Conservation (phyloP, 2,329 filamentous ascomycete species). For the Achaetomium macrosporum region DNA sequence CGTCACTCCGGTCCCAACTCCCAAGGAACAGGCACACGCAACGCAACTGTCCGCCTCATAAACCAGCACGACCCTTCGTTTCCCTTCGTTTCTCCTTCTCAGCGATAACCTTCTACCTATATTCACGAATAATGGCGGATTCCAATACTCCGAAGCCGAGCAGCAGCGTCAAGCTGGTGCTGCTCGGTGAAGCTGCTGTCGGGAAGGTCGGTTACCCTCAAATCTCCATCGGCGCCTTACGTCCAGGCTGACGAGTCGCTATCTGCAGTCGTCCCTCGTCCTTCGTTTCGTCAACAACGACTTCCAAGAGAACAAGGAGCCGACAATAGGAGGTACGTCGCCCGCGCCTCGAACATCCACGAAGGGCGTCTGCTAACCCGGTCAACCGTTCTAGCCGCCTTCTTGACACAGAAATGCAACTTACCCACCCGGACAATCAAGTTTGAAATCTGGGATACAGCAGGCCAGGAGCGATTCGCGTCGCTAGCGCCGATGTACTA, state of each 20-base stretch:
- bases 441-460: conserved; percentile 97
- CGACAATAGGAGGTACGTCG: conserved; percentile 85
- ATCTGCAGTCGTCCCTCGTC: conserved; percentile 79
- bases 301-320: conserved; percentile 99
- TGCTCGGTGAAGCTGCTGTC: conserved; percentile 94
- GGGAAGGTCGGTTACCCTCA: conserved; percentile 68
- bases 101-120: background rate
- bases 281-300: conserved; percentile 99
- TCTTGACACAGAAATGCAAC: conserved; percentile 97
- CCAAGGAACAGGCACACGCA: conserved; percentile 10
- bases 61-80: background rate
- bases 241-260: conserved; percentile 17
- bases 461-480: conserved; percentile 94
- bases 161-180: conserved; percentile 98
- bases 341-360: background rate
- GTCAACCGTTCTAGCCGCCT: conserved; percentile 62
- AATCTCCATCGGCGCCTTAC: background rate
- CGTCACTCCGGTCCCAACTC: conserved; percentile 22
- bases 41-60: background rate
- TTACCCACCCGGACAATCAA: conserved; percentile 88
- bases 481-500: conserved; percentile 99
- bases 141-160: conserved; percentile 81
- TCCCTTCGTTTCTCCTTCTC: background rate
- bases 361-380: conserved; percentile 1
- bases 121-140: conserved; percentile 58